A percentile compares a stretch with the other conserved stretches of the same genome.
phyloP scores from a whole-genome alignment of 2,329 filamentous ascomycete species.

The Polychaeton citri region DNA sequence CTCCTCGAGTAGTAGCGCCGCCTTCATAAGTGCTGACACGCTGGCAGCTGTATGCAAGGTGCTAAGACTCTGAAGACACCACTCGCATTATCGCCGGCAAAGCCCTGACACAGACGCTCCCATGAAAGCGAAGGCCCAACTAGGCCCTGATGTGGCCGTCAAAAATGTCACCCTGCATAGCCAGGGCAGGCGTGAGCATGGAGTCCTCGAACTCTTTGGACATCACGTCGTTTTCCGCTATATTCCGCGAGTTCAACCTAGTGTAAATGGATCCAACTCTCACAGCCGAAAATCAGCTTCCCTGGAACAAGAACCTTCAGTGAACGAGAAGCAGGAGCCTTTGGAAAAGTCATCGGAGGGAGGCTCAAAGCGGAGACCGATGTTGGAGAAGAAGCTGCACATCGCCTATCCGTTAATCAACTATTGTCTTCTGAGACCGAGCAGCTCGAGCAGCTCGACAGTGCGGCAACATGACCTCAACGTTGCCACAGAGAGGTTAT shows the following conservation, averaged over 20 bases:
- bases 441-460: constrained; percentile 1
- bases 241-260: too few species aligned
- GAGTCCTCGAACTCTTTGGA: constrained; percentile 48
- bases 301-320: too few species aligned
- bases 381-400: constrained; percentile 52
- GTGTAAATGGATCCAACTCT: not conserved
- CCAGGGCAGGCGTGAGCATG: constrained; percentile 42
- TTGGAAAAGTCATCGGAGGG: too few species aligned
- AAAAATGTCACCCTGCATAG: constrained; percentile 49
- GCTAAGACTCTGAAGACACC: too few species aligned
- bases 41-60: too few species aligned
- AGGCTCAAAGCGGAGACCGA: too few species aligned
- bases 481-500: not conserved
- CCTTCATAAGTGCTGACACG: too few species aligned
- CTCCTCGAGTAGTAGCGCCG: too few species aligned
- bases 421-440: constrained; percentile 62
- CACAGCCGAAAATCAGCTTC: too few species aligned
- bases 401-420: constrained; percentile 77
- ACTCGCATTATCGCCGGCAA: too few species aligned
- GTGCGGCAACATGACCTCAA: not conserved
- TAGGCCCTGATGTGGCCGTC: constrained; percentile 22
- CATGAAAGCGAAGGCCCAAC: not conserved
- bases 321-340: too few species aligned
- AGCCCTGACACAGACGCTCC: too few species aligned
- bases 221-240: constrained; percentile 54